phyloP scores from a whole-genome alignment of 2,329 filamentous ascomycete species.

The Scolecobasidium constrictum region DNA sequence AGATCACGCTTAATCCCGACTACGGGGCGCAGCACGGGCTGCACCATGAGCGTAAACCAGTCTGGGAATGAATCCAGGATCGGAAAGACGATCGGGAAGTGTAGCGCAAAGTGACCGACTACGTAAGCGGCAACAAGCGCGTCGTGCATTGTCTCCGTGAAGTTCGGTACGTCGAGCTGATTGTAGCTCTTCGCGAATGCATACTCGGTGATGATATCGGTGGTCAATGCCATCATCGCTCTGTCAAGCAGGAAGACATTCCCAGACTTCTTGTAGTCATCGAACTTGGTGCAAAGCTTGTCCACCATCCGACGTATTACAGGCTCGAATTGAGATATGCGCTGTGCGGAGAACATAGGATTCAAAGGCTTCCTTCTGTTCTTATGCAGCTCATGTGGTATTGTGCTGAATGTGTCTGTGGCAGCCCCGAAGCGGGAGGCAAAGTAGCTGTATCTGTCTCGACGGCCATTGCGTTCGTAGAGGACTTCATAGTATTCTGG shows the following conservation, averaged over 20 bases:
- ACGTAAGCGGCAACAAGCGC: conserved; percentile 15
- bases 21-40: conserved; percentile 4
- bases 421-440: conserved; percentile 8
- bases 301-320: conserved; percentile 17
- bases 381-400: conserved; percentile 15
- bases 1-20: conserved; percentile 4
- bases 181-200: conserved; percentile 16
- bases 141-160: conserved; percentile 9
- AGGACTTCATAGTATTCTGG: conserved; percentile 26
- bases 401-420: conserved; percentile 9
- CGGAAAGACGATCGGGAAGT: conserved; percentile 3
- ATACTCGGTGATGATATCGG: conserved; percentile 21
- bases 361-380: conserved; percentile 19
- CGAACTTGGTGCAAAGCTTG: conserved; percentile 15
- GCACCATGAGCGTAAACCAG: conserved; percentile 6
- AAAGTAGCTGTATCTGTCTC: conserved; percentile 13
- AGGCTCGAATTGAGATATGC: conserved; percentile 17
- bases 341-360: conserved; percentile 22
- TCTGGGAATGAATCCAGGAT: conserved; percentile 8
- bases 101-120: conserved; percentile 11
- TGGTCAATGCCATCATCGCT: conserved; percentile 19
- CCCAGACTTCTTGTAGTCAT: conserved; percentile 15
- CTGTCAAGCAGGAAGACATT: conserved; percentile 16
- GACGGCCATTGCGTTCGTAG: conserved; percentile 15
- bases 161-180: conserved; percentile 11